Evolutionary conservation across 83 land plant genomes (phyloP).

Genomic region (Larix sibirica): DNA sequence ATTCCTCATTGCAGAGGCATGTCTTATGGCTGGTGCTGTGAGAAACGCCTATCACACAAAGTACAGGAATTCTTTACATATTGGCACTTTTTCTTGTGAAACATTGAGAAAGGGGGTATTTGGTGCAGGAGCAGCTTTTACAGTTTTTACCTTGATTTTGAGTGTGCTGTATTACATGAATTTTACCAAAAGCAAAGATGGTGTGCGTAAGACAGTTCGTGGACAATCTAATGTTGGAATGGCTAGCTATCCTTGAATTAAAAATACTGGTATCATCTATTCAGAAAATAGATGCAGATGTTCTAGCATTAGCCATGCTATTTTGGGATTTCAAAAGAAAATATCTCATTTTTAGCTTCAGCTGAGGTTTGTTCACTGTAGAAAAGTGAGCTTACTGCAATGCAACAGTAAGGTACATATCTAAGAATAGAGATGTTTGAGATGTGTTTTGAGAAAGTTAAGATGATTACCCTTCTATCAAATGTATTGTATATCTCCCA

Average conservation of each 20-base stretch:
- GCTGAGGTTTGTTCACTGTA: slow-evolving; percentile 4
- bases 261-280: not conserved
- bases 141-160: slow-evolving; percentile 75
- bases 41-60: slow-evolving; percentile 79
- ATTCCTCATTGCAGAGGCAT: slow-evolving; percentile 76
- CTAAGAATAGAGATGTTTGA: not conserved
- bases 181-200: slow-evolving; percentile 57
- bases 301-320: not conserved
- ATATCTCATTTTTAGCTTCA: not conserved
- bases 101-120: slow-evolving; percentile 81
- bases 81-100: slow-evolving; percentile 64
- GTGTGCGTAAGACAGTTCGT: slow-evolving; percentile 38
- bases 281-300: not conserved
- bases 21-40: slow-evolving; percentile 79
- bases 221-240: slow-evolving; percentile 59
- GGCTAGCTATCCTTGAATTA: slow-evolving; percentile 20
- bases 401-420: slow-evolving; percentile 3
- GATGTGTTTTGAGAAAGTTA: not conserved
- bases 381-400: not conserved
- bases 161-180: slow-evolving; percentile 80
- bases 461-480: not conserved
- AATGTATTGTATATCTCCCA: too few species aligned
- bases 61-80: slow-evolving; percentile 42
- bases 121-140: slow-evolving; percentile 87
- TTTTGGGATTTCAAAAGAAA: not conserved